Evolutionary conservation across 208 protist species (phyloP), one percentile per base, ranked within the genome.

Genomic region (Crithidia sp.): DNA sequence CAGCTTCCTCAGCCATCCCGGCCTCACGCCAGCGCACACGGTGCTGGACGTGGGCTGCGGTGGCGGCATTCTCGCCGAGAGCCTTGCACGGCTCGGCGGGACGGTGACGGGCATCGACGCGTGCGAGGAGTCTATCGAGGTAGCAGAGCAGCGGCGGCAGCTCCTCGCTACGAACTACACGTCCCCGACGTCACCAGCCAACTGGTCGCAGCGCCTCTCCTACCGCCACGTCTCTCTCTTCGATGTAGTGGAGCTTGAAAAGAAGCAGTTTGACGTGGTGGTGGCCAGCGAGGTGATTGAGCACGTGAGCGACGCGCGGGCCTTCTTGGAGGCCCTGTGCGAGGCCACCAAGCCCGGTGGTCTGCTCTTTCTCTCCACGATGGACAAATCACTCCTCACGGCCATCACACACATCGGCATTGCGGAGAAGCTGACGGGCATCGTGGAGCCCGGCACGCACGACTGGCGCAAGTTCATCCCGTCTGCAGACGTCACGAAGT

Each of bases 21-120:
- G 74, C 8, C 56, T 79, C 39, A 79, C 74, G 3, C 59, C 45
- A 37, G 40, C 49, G 5, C 67, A 62, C 28, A 70, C 71, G 39
- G 81, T 98, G 19, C 82, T 98, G 7, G 96, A 98, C 67, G 81
- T 98, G 9, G 96, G 96, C 17, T 98, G 96, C 60, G 96, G 96
- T 40, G 95, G 88, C 9, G 96, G 96, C 36, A 89, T 98, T 52
- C 75, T 97, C 5, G 81, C 86, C 5, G 96, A 98, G 84, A 91
- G 84, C 36, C 75, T 98, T 14, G 88, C 89, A 12, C 85, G 94
- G 0, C 67, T 98, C 5, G 96, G 96, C 39, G 96, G 82, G 43
- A 83, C 85, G 36, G 96, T 98, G 3, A 77, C 89, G 9, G 96
- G 93, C 66, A 90, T 98, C 65, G 96, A 98, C 83, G 91, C 90